Percentiles rank a stretch among this genome's conserved stretches.
phyloP scores from a whole-genome alignment of 1,139 yeast genomes.

The Pichiaceae sp. region DNA sequence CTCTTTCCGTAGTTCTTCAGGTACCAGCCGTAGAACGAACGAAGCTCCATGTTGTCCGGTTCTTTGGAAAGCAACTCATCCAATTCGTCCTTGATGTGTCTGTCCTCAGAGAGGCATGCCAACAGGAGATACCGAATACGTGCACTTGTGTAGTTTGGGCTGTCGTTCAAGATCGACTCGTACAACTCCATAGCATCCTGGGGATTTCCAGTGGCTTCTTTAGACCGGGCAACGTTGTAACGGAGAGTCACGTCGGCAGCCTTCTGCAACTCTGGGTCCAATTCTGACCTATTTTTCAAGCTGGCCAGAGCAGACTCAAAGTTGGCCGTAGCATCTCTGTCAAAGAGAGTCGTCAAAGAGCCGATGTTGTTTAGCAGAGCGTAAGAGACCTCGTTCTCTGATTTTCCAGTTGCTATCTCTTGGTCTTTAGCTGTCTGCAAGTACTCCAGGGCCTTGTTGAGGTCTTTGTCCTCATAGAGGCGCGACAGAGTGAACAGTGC shows the following conservation, averaged over 20 bases:
- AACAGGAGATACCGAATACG: constrained; percentile 59
- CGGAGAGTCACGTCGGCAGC: constrained; percentile 39
- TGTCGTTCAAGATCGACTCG: constrained; percentile 40
- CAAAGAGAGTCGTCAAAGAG: constrained; percentile 64
- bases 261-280: constrained; percentile 1
- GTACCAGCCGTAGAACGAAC: constrained; percentile 93
- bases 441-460: constrained; percentile 49
- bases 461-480: constrained; percentile 56
- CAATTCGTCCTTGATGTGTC: constrained; percentile 42
- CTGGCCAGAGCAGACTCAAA: constrained; percentile 19
- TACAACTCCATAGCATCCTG: constrained; percentile 45
- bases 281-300: constrained; percentile 1
- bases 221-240: constrained; percentile 57
- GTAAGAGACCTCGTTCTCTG: constrained; percentile 43
- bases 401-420: constrained; percentile 28
- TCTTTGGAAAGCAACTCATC: constrained; percentile 44
- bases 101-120: constrained; percentile 24
- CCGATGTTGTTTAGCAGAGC: constrained; percentile 80
- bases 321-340: constrained; percentile 20
- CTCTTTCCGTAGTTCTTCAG: constrained; percentile 51
- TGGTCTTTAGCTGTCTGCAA: constrained; percentile 51
- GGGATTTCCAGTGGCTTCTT: constrained; percentile 34
- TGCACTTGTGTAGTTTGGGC: constrained; percentile 74
- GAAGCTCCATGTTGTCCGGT: constrained; percentile 64
- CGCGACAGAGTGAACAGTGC: constrained; percentile 63